Evolutionary conservation across 1,284 basidiomycete species (phyloP), one percentile per base, ranked within the genome.

Genomic region (Polyporus tsugae): DNA sequence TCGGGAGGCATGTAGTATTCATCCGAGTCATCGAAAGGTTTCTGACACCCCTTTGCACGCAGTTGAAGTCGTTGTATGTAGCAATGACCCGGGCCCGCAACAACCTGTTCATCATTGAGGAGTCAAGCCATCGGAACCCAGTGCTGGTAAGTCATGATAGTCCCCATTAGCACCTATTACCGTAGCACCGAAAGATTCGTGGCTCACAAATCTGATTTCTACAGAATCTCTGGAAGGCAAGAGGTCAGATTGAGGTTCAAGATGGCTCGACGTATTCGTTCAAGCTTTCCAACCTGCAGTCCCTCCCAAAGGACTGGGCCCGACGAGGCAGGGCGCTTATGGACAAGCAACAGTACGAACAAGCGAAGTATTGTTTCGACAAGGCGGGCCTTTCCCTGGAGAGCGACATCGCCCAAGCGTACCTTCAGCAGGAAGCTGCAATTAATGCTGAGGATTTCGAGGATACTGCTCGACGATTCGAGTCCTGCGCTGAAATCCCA

Each of bases 51-150:
- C 7, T n/a, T 36, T 33, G 4, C 53, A 38, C 22, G 36, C 64
- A 91, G 89, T 77, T 92, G 36, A 91, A 92, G 72, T 84, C 82
- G 58, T 78, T 92, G 0, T 92, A 92, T 67, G 91, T 92, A 4
- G 91, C 90, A 0, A 83, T 91, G 44, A 92, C 91, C 0, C 78
- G 91, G 44, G 90, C 90, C 0, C 81, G 89, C 39, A 89, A 87
- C 68, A 89, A 89, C 58, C 75, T 91, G 2, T 91, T 89, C 88
- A 87, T 92, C 17, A 84, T 85, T 5, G 91, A 92, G 76, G 81
- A 80, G 38, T 91, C 89, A 2, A 78, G 82, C 2, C 86, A 82
- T 61, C 82, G 84, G 10, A 84, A 86, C 59, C 84, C 89, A 0
- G 86, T 91, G 85, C 80, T 82, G 73, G 90, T 90, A 67, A 46